phyloP scores from a whole-genome alignment of 139 green algal species.

The Chlamydomonas sp. region DNA sequence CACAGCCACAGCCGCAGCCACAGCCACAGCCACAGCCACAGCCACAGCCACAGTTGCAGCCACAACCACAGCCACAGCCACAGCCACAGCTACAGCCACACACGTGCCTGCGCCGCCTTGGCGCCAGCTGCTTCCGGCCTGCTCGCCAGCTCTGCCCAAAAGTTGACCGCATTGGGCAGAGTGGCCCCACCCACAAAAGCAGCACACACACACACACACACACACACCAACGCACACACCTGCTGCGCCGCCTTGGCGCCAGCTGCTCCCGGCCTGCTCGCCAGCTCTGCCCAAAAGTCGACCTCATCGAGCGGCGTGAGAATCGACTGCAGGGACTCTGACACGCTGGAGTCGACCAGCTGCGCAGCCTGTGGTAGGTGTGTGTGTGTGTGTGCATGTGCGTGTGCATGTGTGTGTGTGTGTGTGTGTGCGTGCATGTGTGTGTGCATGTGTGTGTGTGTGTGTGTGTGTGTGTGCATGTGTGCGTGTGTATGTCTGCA shows the following conservation, averaged over 20 bases:
- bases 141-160: too few relatives aligned
- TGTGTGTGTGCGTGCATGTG: background rate
- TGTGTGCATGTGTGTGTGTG: background rate
- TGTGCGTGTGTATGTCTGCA: background rate
- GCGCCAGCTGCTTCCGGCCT: too few relatives aligned
- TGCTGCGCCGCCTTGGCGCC: constrained; percentile 25
- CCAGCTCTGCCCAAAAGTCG: constrained; percentile 50
- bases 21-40: too few relatives aligned
- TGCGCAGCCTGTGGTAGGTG: too few relatives aligned
- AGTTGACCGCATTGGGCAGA: constrained; percentile 48
- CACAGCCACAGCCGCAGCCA: too few relatives aligned
- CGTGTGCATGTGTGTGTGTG: too few relatives aligned
- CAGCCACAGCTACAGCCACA: too few relatives aligned
- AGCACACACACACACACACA: constrained; percentile 17
- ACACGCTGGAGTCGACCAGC: too few relatives aligned
- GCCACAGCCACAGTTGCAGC: too few relatives aligned
- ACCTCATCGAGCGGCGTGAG: constrained; percentile 50
- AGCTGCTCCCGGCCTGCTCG: constrained; percentile 17
- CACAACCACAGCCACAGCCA: too few relatives aligned
- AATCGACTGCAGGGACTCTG: constrained; percentile 44
- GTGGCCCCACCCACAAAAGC: too few relatives aligned
- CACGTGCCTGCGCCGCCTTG: constrained; percentile 25
- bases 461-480: background rate
- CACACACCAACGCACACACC: constrained; percentile 9
- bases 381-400: too few relatives aligned